Conservation (phyloP, 2,329 filamentous ascomycete species). For the Botrytis aclada region DNA sequence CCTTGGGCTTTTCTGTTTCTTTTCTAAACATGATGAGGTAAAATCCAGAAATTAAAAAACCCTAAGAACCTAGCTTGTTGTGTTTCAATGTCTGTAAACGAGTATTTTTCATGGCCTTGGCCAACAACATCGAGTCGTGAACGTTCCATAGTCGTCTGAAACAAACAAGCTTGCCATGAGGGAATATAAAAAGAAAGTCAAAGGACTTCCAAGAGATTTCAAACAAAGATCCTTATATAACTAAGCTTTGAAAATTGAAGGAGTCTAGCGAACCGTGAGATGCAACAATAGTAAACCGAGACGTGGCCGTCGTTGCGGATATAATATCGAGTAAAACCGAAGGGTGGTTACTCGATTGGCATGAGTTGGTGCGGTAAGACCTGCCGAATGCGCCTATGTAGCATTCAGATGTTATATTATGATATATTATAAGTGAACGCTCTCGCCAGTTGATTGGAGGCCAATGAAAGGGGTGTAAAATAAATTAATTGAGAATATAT, state of each 20-base stretch:
- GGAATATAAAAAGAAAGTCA: background rate
- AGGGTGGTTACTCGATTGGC: background rate
- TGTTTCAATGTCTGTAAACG: background rate
- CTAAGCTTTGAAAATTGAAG: background rate
- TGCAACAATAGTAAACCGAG: background rate
- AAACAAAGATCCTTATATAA: background rate
- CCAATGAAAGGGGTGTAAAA: background rate
- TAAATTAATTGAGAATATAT: background rate
- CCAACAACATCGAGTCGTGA: background rate
- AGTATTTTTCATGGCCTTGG: background rate
- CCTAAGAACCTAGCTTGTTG: no score
- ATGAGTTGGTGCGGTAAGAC: conserved; percentile 7
- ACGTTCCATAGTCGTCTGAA: no score
- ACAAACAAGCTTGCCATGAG: background rate
- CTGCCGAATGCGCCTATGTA: background rate
- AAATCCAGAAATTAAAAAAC: background rate
- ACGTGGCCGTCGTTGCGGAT: background rate
- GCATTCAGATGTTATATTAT: background rate
- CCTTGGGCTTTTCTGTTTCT: background rate
- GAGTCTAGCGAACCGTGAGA: background rate
- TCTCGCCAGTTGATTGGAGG: background rate
- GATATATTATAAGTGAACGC: conserved; percentile 11
- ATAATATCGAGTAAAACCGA: background rate
- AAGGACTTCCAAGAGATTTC: background rate
- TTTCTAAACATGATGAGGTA: background rate